Evolutionary conservation across 1,139 yeast species (phyloP).

Genomic region (Yamadazyma buinensis): DNA sequence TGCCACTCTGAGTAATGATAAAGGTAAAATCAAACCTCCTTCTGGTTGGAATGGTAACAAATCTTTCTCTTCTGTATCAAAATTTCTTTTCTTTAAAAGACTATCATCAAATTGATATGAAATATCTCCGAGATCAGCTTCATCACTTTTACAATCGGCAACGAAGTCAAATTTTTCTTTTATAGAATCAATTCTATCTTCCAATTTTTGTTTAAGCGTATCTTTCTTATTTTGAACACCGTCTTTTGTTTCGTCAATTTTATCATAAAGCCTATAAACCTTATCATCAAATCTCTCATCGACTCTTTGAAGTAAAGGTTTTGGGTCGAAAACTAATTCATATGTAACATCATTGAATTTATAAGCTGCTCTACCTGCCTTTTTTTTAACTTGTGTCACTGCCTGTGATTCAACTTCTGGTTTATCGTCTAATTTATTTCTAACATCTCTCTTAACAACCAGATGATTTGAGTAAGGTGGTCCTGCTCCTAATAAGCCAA

Average conservation of each 20-base stretch:
- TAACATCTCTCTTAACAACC: not conserved
- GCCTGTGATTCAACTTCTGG: constrained; percentile 13
- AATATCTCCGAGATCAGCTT: constrained; percentile 7
- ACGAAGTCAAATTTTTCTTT: constrained; percentile 13
- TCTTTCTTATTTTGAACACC: constrained; percentile 6
- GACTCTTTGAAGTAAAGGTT: constrained; percentile 15
- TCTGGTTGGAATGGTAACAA: constrained; percentile 5
- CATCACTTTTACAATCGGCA: constrained; percentile 5
- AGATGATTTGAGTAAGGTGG: not conserved
- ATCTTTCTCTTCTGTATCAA: constrained; percentile 3
- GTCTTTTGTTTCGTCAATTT: constrained; percentile 13
- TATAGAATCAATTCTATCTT: constrained; percentile 5
- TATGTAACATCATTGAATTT: constrained; percentile 18
- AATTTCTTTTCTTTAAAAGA: constrained; percentile 4
- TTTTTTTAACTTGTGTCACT: constrained; percentile 21
- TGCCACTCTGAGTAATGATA: constrained; percentile 18
- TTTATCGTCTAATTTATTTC: no score
- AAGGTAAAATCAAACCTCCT: constrained; percentile 17
- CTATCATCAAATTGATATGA: constrained; percentile 6
- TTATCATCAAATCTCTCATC: constrained; percentile 21
- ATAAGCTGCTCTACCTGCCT: constrained; percentile 14
- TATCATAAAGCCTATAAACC: constrained; percentile 13
- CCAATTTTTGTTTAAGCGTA: constrained; percentile 4
- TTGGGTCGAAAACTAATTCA: constrained; percentile 21
- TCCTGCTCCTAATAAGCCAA: not conserved